Percentiles rank a stretch among this genome's conserved stretches.
These are phyloP conservation scores for Paspalum notatum DNA, from an alignment of 176 grass and related monocot genomes.

Conservation along the genomic window DNA sequence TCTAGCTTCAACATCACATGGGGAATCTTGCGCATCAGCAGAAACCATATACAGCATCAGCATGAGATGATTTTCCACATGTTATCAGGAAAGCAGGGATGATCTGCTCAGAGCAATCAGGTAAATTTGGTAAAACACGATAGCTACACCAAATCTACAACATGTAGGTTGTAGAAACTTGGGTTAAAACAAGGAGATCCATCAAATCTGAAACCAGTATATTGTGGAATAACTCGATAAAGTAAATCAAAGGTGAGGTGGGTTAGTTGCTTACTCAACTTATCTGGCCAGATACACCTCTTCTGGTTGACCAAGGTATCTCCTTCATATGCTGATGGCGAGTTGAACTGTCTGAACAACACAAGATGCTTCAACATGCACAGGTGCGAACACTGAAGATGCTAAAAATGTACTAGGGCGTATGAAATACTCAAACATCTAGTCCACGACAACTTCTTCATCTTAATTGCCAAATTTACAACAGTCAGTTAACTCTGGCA, in stretches of 20 bases:
- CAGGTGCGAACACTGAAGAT: slow-evolving; percentile 22
- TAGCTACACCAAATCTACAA: slow-evolving; percentile 24
- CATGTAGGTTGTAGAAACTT: slow-evolving; percentile 9
- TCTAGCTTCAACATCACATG: slow-evolving; percentile 16
- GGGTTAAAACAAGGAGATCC: not conserved
- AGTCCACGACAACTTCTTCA: not conserved
- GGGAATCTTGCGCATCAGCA: not conserved
- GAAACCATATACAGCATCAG: not conserved
- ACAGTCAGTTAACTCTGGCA: not conserved
- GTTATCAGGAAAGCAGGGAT: not conserved
- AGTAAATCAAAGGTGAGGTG: slow-evolving; percentile 23
- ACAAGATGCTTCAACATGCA: slow-evolving; percentile 36
- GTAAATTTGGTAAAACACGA: not conserved
- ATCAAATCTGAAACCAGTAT: slow-evolving; percentile 32
- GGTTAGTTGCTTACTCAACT: slow-evolving; percentile 28
- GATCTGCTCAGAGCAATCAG: not conserved
- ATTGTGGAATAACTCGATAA: slow-evolving; percentile 13
- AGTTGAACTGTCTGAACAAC: slow-evolving; percentile 27
- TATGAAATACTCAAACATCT: not conserved
- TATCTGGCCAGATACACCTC: not conserved
- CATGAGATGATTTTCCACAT: slow-evolving; percentile 21
- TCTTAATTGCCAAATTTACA: slow-evolving; percentile 22
- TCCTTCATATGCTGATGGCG: not conserved
- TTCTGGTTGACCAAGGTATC: slow-evolving; percentile 9
- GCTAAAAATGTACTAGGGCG: slow-evolving; percentile 7